Evolutionary conservation across 805 yeast species (phyloP).

Genomic region (Metschnikowia similis): DNA sequence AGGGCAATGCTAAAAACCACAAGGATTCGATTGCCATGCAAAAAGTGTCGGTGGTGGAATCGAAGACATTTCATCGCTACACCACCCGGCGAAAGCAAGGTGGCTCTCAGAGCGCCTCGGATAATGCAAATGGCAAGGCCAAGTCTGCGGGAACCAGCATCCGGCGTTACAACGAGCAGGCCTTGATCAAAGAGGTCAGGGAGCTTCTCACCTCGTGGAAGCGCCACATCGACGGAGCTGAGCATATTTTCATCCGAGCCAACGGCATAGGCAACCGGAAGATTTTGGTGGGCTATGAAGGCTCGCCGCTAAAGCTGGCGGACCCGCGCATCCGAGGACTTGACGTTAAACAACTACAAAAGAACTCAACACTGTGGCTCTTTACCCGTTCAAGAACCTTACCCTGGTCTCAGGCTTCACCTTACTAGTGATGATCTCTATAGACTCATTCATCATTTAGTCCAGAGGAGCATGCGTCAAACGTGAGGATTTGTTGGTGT

Average conservation of each 20-base stretch:
- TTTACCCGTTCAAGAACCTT: too few relatives aligned
- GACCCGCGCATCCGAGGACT: conserved; percentile 66
- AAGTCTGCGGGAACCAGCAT: conserved; percentile 91
- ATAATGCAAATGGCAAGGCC: conserved; percentile 90
- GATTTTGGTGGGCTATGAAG: conserved; percentile 63
- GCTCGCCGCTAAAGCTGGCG: conserved; percentile 44
- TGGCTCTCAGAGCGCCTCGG: conserved; percentile 91
- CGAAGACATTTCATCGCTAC: conserved; percentile 89
- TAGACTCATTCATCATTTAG: too few relatives aligned
- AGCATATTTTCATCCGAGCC: conserved; percentile 74
- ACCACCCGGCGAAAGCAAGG: conserved; percentile 97
- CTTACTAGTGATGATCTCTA: too few relatives aligned
- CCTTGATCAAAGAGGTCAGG: conserved; percentile 72
- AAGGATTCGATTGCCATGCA: conserved; percentile 52
- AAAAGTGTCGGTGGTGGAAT: conserved; percentile 60
- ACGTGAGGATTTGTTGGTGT: too few relatives aligned
- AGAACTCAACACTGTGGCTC: too few relatives aligned
- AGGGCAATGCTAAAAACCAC: conserved; percentile 51
- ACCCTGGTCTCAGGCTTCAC: too few relatives aligned
- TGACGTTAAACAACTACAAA: too few relatives aligned
- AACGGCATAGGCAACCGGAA: conserved; percentile 66
- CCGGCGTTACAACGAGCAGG: conserved; percentile 86
- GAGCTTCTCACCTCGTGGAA: conserved; percentile 67
- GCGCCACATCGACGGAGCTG: conserved; percentile 53
- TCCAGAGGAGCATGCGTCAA: too few relatives aligned